Evolutionary conservation across 306 rosid species (phyloP), one percentile per base, ranked within the genome.

Genomic region (Cotoneaster glaucophyllus): DNA sequence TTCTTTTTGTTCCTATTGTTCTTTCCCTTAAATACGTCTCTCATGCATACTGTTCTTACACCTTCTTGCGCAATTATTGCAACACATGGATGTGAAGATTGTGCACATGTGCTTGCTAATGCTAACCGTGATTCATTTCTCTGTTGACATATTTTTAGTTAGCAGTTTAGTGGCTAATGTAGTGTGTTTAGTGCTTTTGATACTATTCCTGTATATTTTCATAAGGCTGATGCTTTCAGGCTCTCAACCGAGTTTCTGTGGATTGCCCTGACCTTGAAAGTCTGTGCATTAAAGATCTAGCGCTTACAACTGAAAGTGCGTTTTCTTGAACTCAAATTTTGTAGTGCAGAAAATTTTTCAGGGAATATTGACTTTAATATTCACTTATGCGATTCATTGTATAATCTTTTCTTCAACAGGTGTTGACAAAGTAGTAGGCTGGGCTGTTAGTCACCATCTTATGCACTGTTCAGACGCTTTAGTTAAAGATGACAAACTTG

Each of bases 391-490:
- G 43, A 31, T 29, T 78, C 9, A 48, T 64, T 26, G 6, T 41
- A 15, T 28, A 31, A 17, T 64, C 6, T 73, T 44, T 59, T 24
- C 64, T 22, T 69, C 25, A 28, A 41, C 79, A 94, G 98, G 82
- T 79, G 98, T 90, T 74, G 97, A 94, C 82, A 94, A 90, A 85
- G 80, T 87, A 24, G 81, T 88, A 21, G 97, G 98, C 48, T 94
- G 98, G 98, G 96, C 97, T 58, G 62, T 94, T 82, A 90, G 96
- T 87, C 63, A 84, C 74, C 93, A 87, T 70, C 86, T 80, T 73
- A 90, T 90, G 97, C 88, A 87, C 81, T 84, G 71, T 58, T 54
- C 86, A 48, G 90, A 90, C 62, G 85, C 79, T 59, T 75, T 84
- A 53, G 82, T 77, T 31, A 74, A 85, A 82, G 94, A 90, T 50